phyloP scores from a whole-genome alignment of 2,329 filamentous ascomycete genomes.

The Verticillium zaregamsianum region DNA sequence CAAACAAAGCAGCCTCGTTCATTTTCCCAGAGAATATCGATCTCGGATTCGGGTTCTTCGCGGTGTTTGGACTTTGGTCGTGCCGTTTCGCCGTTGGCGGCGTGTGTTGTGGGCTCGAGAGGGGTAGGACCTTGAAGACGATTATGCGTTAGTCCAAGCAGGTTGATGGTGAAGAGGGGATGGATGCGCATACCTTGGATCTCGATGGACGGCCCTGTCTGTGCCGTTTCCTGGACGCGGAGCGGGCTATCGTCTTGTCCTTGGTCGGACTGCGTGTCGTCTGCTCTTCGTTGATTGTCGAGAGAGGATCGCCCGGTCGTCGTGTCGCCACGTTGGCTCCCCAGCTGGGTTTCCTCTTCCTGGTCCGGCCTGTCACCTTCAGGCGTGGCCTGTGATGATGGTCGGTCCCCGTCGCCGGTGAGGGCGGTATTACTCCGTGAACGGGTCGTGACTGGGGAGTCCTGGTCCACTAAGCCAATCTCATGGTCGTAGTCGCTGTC shows the following conservation, averaged over 20 bases:
- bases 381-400: neutral
- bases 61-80: neutral
- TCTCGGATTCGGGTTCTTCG: constrained; percentile 46
- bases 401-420: constrained; percentile 1
- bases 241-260: neutral
- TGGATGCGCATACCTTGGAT: constrained; percentile 8
- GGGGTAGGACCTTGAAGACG: neutral
- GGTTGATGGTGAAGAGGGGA: neutral
- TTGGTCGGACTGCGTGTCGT: neutral
- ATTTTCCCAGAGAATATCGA: constrained; percentile 94
- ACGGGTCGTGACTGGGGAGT: constrained; percentile 15
- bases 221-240: constrained; percentile 1
- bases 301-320: neutral
- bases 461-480: constrained; percentile 63
- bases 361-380: neutral
- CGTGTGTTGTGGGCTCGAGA: neutral
- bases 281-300: neutral
- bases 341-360: constrained; percentile 1
- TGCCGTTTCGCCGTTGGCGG: neutral
- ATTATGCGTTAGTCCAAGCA: neutral
- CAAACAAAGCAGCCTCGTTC: constrained; percentile 88
- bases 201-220: constrained; percentile 11
- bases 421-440: constrained; percentile 6
- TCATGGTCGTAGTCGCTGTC: constrained; percentile 66
- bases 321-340: neutral